phyloP scores from a whole-genome alignment of 2,329 filamentous ascomycete genomes.

The Berkeleyomyces basicola region DNA sequence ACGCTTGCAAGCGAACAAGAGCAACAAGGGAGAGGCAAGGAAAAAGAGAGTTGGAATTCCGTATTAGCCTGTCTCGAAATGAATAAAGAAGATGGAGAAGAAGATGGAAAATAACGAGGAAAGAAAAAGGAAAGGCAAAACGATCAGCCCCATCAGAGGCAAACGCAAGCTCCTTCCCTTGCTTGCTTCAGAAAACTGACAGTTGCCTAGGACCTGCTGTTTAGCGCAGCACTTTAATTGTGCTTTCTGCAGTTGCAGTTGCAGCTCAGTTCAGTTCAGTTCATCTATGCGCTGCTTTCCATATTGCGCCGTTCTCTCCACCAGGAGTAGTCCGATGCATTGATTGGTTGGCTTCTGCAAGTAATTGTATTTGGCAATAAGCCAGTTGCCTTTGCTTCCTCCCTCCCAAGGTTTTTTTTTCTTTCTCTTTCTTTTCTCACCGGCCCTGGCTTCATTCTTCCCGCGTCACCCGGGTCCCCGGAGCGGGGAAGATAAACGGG shows the following conservation, averaged over 20 bases:
- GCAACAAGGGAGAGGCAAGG: not conserved
- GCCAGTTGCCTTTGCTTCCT: not conserved
- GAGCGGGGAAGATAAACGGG: slow-evolving; percentile 7
- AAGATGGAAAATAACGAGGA: not conserved
- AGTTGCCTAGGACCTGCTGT: not conserved
- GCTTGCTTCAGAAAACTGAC: not conserved
- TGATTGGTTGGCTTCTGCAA: not conserved
- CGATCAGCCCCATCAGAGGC: not conserved
- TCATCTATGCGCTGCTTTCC: not conserved
- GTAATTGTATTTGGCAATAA: not conserved
- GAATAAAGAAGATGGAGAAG: not conserved
- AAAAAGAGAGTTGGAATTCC: not conserved
- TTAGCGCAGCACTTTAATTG: not conserved
- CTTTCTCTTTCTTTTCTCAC: not conserved
- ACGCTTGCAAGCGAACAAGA: too few species aligned
- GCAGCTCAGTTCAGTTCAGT: too few species aligned
- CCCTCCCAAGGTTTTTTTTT: not conserved
- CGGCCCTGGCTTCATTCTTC: not conserved
- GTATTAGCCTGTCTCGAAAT: not conserved
- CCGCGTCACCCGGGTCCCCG: not conserved
- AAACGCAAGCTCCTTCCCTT: not conserved
- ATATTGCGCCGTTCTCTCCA: not conserved
- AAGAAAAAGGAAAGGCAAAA: not conserved
- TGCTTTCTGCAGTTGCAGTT: not conserved
- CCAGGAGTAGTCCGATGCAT: not conserved